Base-by-base conservation (phyloP, 108 stramenopile genomes). In the Cyclostephanos invisitatus region DNA sequence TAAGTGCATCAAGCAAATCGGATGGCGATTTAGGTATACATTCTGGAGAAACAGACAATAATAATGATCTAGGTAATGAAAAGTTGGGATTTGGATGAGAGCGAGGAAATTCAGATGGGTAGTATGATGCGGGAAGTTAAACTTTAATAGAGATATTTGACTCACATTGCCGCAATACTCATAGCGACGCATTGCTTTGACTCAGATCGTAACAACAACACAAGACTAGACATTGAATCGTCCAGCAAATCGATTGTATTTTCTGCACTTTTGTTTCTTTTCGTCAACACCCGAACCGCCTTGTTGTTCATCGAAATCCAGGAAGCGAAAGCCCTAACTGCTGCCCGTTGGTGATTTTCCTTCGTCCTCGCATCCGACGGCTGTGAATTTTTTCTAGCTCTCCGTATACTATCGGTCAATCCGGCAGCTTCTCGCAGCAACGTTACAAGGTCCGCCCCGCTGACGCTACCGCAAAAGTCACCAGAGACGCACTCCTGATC, bases 121-220 rank as follows among this genome's bases (percentile, higher is more conserved):
- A 18, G n/a, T 35, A 54, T 17, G 20, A 48, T 44, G 29, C 47
- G 35, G 21, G 12, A 50, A 58, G 44, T 8, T 2, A 44, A 35
- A 18, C n/a, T n/a, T 12, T 7, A 20, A 54, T 55, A 28, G 0
- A 38, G 21, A 6, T 29, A 42, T 29, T 36, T 61, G 66, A 54
- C 68, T 69, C 40, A 69, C 68, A 69, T 21, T 14, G 68, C 24
- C n/a, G 68, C 55, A 28, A 69, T 44, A 29, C 55, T 69, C 57
- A 69, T 21, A 22, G 57, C 68, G 55, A 69, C 53, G 46, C 56
- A 69, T 69, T 57, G 68, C 28, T 47, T 58, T 7, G 68, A 69
- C 12, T 57, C 68, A 5, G 57, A 59, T 7, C 68, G 54, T 24
- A 69, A 25, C 42, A 69, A 42, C 22, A 69, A 21, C n/a, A 58